Conservation (phyloP, 129 eudicot genomes). For the Flaveria robusta region DNA sequence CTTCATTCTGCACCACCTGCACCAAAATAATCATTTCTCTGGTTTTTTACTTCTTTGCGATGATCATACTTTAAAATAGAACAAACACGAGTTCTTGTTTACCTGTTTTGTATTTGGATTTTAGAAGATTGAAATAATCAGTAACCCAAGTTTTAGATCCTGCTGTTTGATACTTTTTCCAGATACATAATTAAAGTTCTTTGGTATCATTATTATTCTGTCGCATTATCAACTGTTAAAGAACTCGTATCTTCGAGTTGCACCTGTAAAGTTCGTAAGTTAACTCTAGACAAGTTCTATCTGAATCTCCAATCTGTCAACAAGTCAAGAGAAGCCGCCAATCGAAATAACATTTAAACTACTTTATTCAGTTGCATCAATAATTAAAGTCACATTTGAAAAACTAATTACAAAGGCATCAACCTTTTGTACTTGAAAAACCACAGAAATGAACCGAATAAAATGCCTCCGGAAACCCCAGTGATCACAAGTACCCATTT, state of each 20-base stretch:
- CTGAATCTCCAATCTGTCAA: not conserved
- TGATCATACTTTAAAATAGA: constrained; percentile 8
- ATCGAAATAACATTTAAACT: not conserved
- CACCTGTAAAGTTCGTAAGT: not conserved
- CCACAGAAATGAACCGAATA: constrained; percentile 68
- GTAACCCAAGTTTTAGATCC: constrained; percentile 20
- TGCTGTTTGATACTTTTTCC: constrained; percentile 13
- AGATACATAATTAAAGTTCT: not conserved
- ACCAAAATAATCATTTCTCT: constrained; percentile 38
- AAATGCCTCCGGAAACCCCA: constrained; percentile 53
- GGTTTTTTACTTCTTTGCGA: constrained; percentile 1
- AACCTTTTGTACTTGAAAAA: constrained; percentile 74
- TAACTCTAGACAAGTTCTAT: not conserved
- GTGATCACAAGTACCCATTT: constrained; percentile 76
- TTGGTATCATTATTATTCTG: not conserved
- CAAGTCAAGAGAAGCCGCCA: not conserved
- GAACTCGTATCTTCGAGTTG: not conserved
- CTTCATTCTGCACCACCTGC: constrained; percentile 74
- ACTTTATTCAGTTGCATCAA: constrained; percentile 17
- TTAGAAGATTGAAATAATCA: constrained; percentile 28
- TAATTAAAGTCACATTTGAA: not conserved
- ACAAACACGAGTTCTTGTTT: not conserved
- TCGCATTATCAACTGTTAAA: not conserved
- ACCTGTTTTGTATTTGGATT: constrained; percentile 26
- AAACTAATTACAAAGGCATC: constrained; percentile 59